These are phyloP conservation scores for Aspergillus sp. DNA, from an alignment of 2,329 filamentous ascomycete genomes.

Conservation along the genomic window DNA sequence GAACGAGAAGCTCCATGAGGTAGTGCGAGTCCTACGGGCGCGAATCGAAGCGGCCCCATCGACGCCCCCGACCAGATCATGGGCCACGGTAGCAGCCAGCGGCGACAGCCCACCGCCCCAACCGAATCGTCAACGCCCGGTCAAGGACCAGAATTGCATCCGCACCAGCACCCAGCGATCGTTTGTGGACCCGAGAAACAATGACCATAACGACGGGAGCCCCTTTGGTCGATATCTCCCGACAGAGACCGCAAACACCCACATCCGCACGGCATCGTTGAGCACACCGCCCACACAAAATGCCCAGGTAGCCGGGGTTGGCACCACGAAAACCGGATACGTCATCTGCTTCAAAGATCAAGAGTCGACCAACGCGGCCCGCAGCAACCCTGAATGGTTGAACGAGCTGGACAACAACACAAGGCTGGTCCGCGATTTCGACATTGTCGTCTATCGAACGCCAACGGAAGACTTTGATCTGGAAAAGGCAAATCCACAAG, in stretches of 20 bases:
- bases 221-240: conserved; percentile 7
- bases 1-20: conserved; percentile 7
- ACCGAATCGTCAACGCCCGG: conserved; percentile 1
- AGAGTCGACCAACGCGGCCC: conserved; percentile 11
- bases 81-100: conserved; percentile 1
- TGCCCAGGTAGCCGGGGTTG: conserved; percentile 9
- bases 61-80: neutral
- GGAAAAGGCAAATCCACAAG: conserved; percentile 1
- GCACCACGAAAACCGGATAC: conserved; percentile 15
- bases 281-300: conserved; percentile 12
- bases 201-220: conserved; percentile 3
- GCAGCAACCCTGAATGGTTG: conserved; percentile 15
- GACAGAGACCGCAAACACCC: conserved; percentile 6
- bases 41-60: conserved; percentile 1
- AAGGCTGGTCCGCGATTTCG: conserved; percentile 14
- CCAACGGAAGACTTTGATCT: conserved; percentile 13
- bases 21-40: conserved; percentile 2
- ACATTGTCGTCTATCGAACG: conserved; percentile 12
- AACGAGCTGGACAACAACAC: conserved; percentile 13
- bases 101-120: neutral
- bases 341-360: conserved; percentile 16
- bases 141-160: conserved; percentile 10
- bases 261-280: conserved; percentile 8
- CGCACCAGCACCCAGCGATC: conserved; percentile 9
- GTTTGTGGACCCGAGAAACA: conserved; percentile 2